These are phyloP conservation scores for Encephalitozoon hellem DNA, from an alignment of 371 early-diverging fungal genomes.

Conservation along the genomic window DNA sequence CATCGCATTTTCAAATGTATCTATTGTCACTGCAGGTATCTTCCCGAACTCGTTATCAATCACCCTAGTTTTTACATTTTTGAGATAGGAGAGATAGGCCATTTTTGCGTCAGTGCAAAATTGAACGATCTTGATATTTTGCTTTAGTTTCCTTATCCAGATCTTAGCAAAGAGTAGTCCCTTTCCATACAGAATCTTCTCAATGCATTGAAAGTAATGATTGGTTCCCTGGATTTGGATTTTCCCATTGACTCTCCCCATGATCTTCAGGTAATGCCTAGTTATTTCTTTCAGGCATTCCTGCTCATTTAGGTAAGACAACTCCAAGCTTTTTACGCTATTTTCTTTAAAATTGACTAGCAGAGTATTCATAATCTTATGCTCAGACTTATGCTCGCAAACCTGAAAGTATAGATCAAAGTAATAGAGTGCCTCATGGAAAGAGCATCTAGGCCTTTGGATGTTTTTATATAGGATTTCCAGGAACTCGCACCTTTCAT, in stretches of 20 bases:
- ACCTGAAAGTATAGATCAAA: slow-evolving; percentile 53
- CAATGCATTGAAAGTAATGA: slow-evolving; percentile 23
- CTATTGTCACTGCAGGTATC: not conserved
- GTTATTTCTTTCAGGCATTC: slow-evolving; percentile 8
- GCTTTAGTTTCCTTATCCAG: slow-evolving; percentile 11
- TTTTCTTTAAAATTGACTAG: slow-evolving; percentile 45
- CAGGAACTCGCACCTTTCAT: slow-evolving; percentile 36
- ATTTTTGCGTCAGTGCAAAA: slow-evolving; percentile 2
- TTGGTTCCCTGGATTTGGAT: slow-evolving; percentile 21
- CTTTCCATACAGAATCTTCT: not conserved
- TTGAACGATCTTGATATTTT: not conserved
- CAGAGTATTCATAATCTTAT: slow-evolving; percentile 51
- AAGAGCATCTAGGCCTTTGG: slow-evolving; percentile 15
- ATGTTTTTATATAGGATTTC: slow-evolving; percentile 39
- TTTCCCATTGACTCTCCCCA: slow-evolving; percentile 19
- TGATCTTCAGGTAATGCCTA: not conserved
- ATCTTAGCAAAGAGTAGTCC: slow-evolving; percentile 10
- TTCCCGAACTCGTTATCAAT: not conserved
- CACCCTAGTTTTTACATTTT: not conserved
- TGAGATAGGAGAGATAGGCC: slow-evolving; percentile 7
- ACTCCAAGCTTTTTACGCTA: not conserved
- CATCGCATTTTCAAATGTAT: not conserved
- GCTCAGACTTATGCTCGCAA: slow-evolving; percentile 34
- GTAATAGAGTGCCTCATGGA: slow-evolving; percentile 39
- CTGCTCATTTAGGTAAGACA: not conserved